Percentiles rank a stretch among this genome's conserved stretches.
These are phyloP conservation scores for Rhizopus microsporus DNA, from an alignment of 371 early-diverging fungal species.

Conservation along the genomic window DNA sequence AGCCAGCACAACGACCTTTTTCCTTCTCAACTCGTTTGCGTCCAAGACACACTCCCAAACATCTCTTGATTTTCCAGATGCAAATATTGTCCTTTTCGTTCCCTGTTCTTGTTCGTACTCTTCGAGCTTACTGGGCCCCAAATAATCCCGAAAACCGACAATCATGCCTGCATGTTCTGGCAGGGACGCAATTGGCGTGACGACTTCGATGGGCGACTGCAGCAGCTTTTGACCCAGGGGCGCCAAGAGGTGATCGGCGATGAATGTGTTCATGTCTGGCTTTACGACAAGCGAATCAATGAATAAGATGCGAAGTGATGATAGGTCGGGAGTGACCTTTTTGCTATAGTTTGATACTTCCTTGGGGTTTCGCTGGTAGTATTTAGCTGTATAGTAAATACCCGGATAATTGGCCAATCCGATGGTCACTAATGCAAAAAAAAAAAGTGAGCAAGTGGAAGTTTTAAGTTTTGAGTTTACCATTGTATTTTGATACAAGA, in stretches of 20 bases:
- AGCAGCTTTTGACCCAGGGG: conserved; percentile 51
- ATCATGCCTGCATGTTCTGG: conserved; percentile 79
- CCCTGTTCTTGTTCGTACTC: conserved; percentile 30
- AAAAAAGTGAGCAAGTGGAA: conserved; percentile 8
- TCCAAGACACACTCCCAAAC: conserved; percentile 60
- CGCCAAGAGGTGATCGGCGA: conserved; percentile 63
- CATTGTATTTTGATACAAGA: conserved; percentile 57
- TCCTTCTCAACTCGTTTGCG: conserved; percentile 53
- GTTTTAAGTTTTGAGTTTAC: conserved; percentile 24
- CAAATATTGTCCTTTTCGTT: conserved; percentile 31
- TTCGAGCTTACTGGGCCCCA: conserved; percentile 41
- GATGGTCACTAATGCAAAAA: conserved; percentile 56
- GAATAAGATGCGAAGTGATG: conserved; percentile 64
- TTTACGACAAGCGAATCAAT: conserved; percentile 72
- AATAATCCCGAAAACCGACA: conserved; percentile 56
- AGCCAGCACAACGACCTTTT: conserved; percentile 55
- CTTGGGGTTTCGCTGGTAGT: conserved; percentile 52
- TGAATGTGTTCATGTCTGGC: conserved; percentile 58
- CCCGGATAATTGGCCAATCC: conserved; percentile 74
- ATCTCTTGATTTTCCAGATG: conserved; percentile 50
- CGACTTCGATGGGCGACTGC: conserved; percentile 51
- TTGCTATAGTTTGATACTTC: conserved; percentile 57
- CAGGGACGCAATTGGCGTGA: conserved; percentile 71
- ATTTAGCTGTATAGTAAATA: conserved; percentile 55
- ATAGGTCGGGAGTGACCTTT: conserved; percentile 62